Evolutionary conservation across 2,329 filamentous ascomycete species (phyloP).

Genomic region (Helotiales sp.): DNA sequence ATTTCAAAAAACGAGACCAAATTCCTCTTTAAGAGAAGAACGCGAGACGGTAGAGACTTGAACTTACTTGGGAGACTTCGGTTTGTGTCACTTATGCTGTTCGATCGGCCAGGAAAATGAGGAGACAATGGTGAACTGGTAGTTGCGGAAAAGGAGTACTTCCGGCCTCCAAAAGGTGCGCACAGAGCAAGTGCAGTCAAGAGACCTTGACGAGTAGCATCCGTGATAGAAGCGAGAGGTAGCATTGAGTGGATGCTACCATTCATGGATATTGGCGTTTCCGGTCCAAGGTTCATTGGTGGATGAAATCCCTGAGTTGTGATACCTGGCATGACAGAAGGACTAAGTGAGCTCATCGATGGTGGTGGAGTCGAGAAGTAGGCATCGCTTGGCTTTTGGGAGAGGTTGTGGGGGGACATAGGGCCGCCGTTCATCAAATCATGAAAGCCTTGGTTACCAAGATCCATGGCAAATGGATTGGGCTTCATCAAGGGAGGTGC

Average conservation of each 20-base stretch:
- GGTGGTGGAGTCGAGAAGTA: slow-evolving; percentile 82
- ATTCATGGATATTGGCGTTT: slow-evolving; percentile 74
- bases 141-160: slow-evolving; percentile 64
- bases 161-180: slow-evolving; percentile 61
- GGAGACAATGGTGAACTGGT: slow-evolving; percentile 60
- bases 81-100: slow-evolving; percentile 57
- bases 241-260: slow-evolving; percentile 60
- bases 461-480: slow-evolving; percentile 76
- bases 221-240: slow-evolving; percentile 67
- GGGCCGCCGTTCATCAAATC: slow-evolving; percentile 75
- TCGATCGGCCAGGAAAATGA: slow-evolving; percentile 53
- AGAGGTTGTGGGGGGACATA: slow-evolving; percentile 76
- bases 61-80: slow-evolving; percentile 65
- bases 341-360: slow-evolving; percentile 74
- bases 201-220: slow-evolving; percentile 66
- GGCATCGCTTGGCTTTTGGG: slow-evolving; percentile 74
- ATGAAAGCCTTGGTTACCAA: slow-evolving; percentile 74
- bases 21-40: background rate
- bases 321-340: slow-evolving; percentile 70
- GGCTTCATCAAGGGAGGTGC: slow-evolving; percentile 68
- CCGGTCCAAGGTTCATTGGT: slow-evolving; percentile 71
- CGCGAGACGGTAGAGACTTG: background rate
- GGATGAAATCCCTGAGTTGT: slow-evolving; percentile 66
- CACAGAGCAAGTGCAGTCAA: slow-evolving; percentile 63
- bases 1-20: background rate